phyloP scores from a whole-genome alignment of 148 eudicot species.

The Arbutus unedo region DNA sequence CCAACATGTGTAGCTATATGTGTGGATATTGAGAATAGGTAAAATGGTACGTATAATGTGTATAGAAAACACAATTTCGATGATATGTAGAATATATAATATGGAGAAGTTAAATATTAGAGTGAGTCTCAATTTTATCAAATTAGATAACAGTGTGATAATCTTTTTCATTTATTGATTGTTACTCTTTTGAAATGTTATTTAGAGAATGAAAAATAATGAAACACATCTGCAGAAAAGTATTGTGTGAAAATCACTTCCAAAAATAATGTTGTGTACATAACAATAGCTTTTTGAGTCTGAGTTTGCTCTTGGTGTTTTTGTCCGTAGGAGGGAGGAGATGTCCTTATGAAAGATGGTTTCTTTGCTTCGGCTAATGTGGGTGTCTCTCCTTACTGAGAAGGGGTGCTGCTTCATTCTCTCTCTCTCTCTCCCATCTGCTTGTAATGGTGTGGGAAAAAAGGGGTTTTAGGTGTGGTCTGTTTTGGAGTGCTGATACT shows the following conservation, averaged over 20 bases:
- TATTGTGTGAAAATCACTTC: background rate
- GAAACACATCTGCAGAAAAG: background rate
- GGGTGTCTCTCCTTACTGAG: slow-evolving; percentile 71
- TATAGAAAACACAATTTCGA: too few species aligned
- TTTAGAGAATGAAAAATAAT: background rate
- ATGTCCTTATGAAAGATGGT: slow-evolving; percentile 68
- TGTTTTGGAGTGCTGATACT: background rate
- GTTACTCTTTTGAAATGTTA: background rate
- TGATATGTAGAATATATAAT: too few species aligned
- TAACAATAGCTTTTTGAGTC: background rate
- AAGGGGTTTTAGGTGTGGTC: background rate
- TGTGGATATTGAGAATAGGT: too few species aligned
- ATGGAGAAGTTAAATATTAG: too few species aligned
- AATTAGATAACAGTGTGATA: too few species aligned
- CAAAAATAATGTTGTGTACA: too few species aligned
- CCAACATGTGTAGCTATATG: too few species aligned
- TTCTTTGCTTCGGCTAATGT: slow-evolving; percentile 65
- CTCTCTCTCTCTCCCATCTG: slow-evolving; percentile 6
- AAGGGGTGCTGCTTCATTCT: background rate
- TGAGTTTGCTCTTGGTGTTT: background rate
- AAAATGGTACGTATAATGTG: too few species aligned
- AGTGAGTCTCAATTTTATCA: too few species aligned
- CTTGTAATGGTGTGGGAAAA: background rate
- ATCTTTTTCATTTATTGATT: background rate
- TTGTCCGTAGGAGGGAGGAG: slow-evolving; percentile 62